Evolutionary conservation across 805 yeast genomes (phyloP), one percentile per base, ranked within the genome.

Genomic region (Zygoascus flipseniorum): DNA sequence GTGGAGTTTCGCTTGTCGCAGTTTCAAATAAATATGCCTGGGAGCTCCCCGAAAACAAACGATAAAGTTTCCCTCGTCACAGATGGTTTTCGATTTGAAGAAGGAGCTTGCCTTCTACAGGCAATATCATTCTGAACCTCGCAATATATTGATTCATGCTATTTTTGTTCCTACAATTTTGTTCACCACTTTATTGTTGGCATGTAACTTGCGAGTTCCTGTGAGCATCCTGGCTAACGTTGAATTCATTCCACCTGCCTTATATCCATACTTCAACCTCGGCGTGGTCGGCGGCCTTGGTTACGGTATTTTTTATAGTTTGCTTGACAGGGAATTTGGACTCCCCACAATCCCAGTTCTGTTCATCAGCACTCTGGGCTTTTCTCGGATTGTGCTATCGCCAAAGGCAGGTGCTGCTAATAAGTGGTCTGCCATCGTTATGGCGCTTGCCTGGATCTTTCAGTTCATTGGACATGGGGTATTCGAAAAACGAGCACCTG

Each of bases 401-500:
- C 31, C 5, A 9, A 44, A 23, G 14, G 18, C n/a, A 11, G 14
- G 31, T 19, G 64, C 52, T 14, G 67, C 64, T 39, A 54, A 57
- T 37, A 56, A 62, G 23, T 58, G 52, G 11, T 64, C 61, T 32
- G 58, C 54, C 32, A 56, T 61, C 26, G 60, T 79, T 16, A 86
- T 85, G 65, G 65, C 76, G 0, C 39, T 71, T 1, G 72, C 86
- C 9, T 92, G 99, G 98, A 62, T 81, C 14, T 81, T 80, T 6
- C 98, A 93, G 63, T 89, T 92, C 67, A 74, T 84, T 49, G 97
- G 97, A 3, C 98, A 93, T 65, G 92, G 86, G 1, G 74, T 78
- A 10, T 86, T 81, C 63, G 99, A 92, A 65, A 76, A 75, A 55
- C 75, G 88, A 43, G 86, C 89, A 0, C 99, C 99, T 0, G 97